phyloP scores from a whole-genome alignment of 345 rosid species.

The Citrus reticulata region DNA sequence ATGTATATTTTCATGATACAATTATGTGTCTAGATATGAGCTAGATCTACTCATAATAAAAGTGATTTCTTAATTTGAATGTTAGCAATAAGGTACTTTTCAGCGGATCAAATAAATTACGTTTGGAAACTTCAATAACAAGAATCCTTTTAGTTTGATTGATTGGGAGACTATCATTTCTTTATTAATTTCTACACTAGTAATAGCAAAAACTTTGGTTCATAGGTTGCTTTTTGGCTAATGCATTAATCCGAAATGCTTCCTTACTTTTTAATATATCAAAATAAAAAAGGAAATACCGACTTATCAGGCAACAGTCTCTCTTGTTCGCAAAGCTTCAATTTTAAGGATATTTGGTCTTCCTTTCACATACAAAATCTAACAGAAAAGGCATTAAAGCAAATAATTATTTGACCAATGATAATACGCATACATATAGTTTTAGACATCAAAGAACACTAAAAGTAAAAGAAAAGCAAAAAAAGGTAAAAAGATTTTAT shows the following conservation, averaged over 20 bases:
- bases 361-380: neutral
- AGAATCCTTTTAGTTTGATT: neutral
- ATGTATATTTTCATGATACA: neutral
- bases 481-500: neutral
- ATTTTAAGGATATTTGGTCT: slow-evolving; percentile 5
- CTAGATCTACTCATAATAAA: neutral
- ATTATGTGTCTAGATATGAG: neutral
- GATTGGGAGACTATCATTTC: neutral
- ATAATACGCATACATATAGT: neutral
- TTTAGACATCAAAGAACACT: slow-evolving; percentile 16
- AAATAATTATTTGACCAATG: neutral
- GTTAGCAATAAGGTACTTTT: neutral
- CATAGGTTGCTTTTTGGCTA: neutral
- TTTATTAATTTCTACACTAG: neutral
- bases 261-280: neutral
- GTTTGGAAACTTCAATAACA: neutral
- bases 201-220: neutral
- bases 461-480: slow-evolving; percentile 6
- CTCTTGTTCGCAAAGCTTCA: slow-evolving; percentile 11
- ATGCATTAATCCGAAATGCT: neutral
- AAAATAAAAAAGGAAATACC: neutral
- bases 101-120: neutral
- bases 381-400: neutral
- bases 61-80: neutral
- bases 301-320: neutral